These are phyloP conservation scores for Diatrype stigma DNA, from an alignment of 2,329 filamentous ascomycete species.

Conservation along the genomic window DNA sequence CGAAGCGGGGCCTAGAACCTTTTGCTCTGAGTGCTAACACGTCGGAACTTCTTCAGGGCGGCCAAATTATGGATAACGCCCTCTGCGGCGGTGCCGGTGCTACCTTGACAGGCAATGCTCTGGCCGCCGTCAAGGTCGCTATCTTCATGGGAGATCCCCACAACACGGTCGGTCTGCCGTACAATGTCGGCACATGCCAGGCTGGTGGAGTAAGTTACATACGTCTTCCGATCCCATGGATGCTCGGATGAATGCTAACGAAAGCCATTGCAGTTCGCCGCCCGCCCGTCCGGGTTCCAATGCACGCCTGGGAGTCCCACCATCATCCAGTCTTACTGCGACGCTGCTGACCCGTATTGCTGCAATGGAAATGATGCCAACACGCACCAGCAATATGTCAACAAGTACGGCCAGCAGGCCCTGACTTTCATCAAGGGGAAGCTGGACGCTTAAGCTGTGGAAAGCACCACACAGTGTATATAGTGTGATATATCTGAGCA, in stretches of 20 bases:
- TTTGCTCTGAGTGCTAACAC: too few species aligned
- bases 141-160: slow-evolving; percentile 62
- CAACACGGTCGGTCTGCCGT: slow-evolving; percentile 49
- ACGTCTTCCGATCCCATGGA: neutral
- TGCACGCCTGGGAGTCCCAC: slow-evolving; percentile 45
- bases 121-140: slow-evolving; percentile 53
- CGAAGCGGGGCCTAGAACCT: too few species aligned
- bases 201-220: slow-evolving; percentile 53
- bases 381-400: slow-evolving; percentile 60
- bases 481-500: too few species aligned
- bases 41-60: slow-evolving; percentile 37
- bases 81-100: slow-evolving; percentile 53
- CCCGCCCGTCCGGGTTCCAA: slow-evolving; percentile 52
- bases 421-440: slow-evolving; percentile 53
- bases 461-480: too few species aligned
- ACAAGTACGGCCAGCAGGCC: slow-evolving; percentile 56
- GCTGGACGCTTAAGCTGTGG: slow-evolving; percentile 3
- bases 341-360: slow-evolving; percentile 61
- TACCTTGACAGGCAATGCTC: slow-evolving; percentile 41
- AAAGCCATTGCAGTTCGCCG: slow-evolving; percentile 47
- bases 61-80: slow-evolving; percentile 60
- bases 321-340: slow-evolving; percentile 63
- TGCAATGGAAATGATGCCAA: slow-evolving; percentile 59
- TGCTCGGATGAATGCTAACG: neutral
- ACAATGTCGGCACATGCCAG: slow-evolving; percentile 57